These are phyloP conservation scores for Mortierella sp. DNA, from an alignment of 371 early-diverging fungal genomes.

Conservation along the genomic window DNA sequence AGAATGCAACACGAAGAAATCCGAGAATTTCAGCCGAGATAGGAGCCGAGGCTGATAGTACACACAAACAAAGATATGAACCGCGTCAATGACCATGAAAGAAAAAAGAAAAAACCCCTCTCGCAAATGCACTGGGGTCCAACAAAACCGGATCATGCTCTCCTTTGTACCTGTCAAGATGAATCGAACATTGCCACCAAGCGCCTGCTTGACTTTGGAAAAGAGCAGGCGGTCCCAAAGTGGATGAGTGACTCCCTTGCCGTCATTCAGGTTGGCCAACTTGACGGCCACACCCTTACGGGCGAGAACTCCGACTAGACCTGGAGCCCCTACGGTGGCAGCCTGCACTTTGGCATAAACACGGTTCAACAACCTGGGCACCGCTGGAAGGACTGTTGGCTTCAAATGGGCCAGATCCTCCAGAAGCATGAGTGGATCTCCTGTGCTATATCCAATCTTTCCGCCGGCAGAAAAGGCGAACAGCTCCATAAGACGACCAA, in stretches of 20 bases:
- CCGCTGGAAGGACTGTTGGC: slow-evolving; percentile 89
- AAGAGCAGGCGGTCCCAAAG: slow-evolving; percentile 96
- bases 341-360: slow-evolving; percentile 84
- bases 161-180: slow-evolving; percentile 78
- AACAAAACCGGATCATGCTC: too few species aligned
- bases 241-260: slow-evolving; percentile 71
- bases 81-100: not conserved
- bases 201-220: slow-evolving; percentile 80
- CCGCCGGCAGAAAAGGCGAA: slow-evolving; percentile 63
- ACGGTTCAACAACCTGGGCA: slow-evolving; percentile 91
- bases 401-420: slow-evolving; percentile 84
- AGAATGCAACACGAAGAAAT: slow-evolving; percentile 89
- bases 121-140: too few species aligned
- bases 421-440: slow-evolving; percentile 78
- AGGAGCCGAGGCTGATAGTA: slow-evolving; percentile 85
- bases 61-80: not conserved
- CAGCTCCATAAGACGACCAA: slow-evolving; percentile 77
- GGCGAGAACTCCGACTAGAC: slow-evolving; percentile 71
- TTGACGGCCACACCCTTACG: slow-evolving; percentile 71
- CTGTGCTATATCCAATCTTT: slow-evolving; percentile 84
- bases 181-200: slow-evolving; percentile 90
- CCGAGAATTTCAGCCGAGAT: slow-evolving; percentile 83
- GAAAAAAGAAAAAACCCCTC: too few species aligned
- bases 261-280: slow-evolving; percentile 65
- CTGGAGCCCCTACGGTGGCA: slow-evolving; percentile 72